Base-by-base conservation (phyloP, 306 rosid species). In the Malus orientalis region DNA sequence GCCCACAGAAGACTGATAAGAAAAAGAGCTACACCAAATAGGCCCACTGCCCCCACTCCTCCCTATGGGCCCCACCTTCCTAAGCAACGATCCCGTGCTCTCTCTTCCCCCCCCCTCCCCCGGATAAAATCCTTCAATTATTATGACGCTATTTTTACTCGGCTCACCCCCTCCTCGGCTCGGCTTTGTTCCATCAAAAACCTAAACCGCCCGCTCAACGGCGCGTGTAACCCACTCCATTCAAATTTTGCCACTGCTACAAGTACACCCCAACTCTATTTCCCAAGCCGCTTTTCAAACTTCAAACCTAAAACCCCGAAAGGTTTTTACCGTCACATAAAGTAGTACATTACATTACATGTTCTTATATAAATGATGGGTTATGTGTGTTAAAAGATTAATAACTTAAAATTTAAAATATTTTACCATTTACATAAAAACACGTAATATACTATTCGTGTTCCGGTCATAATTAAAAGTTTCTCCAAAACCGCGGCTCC, bases 171-270 rank as follows among this genome's bases (percentile, higher is more conserved):
- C 8, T 36, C 91, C 74, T 95, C 20, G 91, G 67, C 99, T 45
- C 54, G 74, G 40, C 40, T 73, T 9, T 6, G 3, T 33, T 57
- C 29, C 53, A 25, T 5, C 42, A 19, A 2, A 0, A 3, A 16
- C 15, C 77, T 92, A 69, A 90, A 87, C 88, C 91, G 87, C 1
- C 45, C 81, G 84, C 11, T 67, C 92, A 57, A n/a, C 19, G 11
- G 1, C 45, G 84, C 87, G 83, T 87, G 90, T 3, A 74, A 75
- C 79, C 59, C 75, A 69, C 74, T 58, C 82, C 83, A 55, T 83
- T 83, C 89, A 78, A 78, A 80, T 79, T 70, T 61, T 63, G 68
- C 60, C 42, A 30, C 44, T 69, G 15, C 42, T 69, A 25, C 61
- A 38, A 23, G 38, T 32, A 9, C 67, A 38, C 47, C 19, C 54